Evolutionary conservation across 2,329 filamentous ascomycete species (phyloP), one percentile per base, ranked within the genome.

Genomic region (Aureobasidium mangrovei): DNA sequence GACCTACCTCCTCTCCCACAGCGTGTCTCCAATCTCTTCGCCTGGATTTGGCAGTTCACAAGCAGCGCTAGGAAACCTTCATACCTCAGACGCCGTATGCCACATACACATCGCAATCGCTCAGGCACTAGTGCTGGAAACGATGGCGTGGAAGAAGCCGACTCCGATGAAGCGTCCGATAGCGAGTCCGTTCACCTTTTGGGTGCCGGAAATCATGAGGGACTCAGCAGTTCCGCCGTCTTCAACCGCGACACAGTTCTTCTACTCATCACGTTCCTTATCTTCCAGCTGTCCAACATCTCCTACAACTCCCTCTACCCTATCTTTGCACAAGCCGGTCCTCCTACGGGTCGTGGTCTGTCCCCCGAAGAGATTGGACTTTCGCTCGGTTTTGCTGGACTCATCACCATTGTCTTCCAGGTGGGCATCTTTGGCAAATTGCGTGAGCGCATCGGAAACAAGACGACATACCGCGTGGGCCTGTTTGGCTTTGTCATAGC

Each of bases 251-350:
- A 93, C 56, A 95, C 90, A 0, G 68, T 96, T 9, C 74, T 94
- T 2, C 78, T 98, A 0, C 79, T 98, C 4, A 68, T 81, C 51
- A 94, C 91, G 0, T 97, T 95, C 65, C 80, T 96, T 41, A 85
- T 97, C 47, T 98, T 97, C 66, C 91, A 96, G 64, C 77, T 98
- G 4, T 84, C 87, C 57, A 97, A 97, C 68, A 89, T 96, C 60
- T 90, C 89, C 3, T 98, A 91, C 77, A 96, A 95, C 70, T 91
- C 88, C 18, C 75, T 98, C 0, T 98, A 94, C 63, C 93, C 93
- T 0, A 91, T 97, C 53, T 98, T 97, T 63, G 88, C 85, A 0
- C 84, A 91, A 53, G 83, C 86, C 0, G 70, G 79, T 0, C 76
- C 83, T 0, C 93, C 93, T 0, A 84, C 84, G 0, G 93, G 93